Conservation (phyloP, 768 basidiomycete species). For the Suillus lakei region DNA sequence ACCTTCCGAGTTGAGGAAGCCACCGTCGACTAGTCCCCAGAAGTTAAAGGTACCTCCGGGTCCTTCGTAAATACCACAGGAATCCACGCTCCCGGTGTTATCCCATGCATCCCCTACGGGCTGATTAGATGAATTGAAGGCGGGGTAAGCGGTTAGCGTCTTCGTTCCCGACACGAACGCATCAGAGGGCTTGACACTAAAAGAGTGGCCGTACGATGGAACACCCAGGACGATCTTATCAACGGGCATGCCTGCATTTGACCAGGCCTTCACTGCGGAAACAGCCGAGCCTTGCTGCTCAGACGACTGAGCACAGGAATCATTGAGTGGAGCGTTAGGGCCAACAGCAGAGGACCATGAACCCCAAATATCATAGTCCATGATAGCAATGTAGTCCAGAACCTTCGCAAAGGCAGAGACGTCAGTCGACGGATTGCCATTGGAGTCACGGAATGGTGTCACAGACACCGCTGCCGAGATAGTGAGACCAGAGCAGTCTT, state of each 20-base stretch:
- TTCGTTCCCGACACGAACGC: constrained; percentile 24
- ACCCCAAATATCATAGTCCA: constrained; percentile 74
- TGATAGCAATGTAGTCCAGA: constrained; percentile 77
- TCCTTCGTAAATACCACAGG: constrained; percentile 56
- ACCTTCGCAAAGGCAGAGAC: constrained; percentile 68
- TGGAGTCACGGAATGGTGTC: constrained; percentile 64
- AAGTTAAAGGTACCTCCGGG: constrained; percentile 61
- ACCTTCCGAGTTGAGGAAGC: constrained; percentile 54
- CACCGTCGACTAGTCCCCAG: constrained; percentile 61
- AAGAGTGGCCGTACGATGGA: constrained; percentile 84
- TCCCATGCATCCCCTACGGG: constrained; percentile 64
- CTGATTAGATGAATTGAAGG: constrained; percentile 49
- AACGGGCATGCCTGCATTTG: constrained; percentile 73
- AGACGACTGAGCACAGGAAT: constrained; percentile 66
- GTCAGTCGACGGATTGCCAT: constrained; percentile 60
- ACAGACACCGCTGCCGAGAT: constrained; percentile 75
- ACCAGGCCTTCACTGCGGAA: constrained; percentile 78
- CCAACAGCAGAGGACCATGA: constrained; percentile 62
- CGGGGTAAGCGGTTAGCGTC: constrained; percentile 51
- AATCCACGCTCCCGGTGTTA: constrained; percentile 47
- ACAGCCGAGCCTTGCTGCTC: constrained; percentile 76
- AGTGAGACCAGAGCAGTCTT: constrained; percentile 50
- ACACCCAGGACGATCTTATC: constrained; percentile 81
- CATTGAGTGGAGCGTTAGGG: constrained; percentile 82
- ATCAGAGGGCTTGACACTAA: constrained; percentile 34